These are phyloP conservation scores for Myrmaecium sp. DNA, from an alignment of 2,329 filamentous ascomycete genomes.

Conservation along the genomic window DNA sequence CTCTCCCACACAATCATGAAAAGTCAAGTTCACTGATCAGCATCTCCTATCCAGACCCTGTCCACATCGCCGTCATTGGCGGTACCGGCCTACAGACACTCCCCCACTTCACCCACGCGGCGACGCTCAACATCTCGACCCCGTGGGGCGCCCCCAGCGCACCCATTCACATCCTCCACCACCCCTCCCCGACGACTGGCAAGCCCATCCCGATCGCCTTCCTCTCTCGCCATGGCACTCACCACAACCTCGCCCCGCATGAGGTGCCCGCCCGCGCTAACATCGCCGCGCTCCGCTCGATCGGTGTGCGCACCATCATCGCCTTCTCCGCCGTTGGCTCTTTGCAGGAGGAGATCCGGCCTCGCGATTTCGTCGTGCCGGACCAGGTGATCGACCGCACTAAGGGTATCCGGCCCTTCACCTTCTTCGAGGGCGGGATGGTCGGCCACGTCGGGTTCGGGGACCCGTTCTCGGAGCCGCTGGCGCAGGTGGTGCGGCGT, in stretches of 20 bases:
- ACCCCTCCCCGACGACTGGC: slow-evolving; percentile 53
- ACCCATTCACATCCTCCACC: slow-evolving; percentile 73
- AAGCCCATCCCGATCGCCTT: slow-evolving; percentile 59
- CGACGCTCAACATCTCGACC: slow-evolving; percentile 57
- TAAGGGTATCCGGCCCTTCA: slow-evolving; percentile 85
- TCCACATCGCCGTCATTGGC: slow-evolving; percentile 35
- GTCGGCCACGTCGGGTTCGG: slow-evolving; percentile 92
- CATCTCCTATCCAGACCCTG: slow-evolving; percentile 20
- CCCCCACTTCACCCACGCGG: slow-evolving; percentile 71
- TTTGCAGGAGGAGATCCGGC: slow-evolving; percentile 80
- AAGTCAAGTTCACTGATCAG: too few species aligned
- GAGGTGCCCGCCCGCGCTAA: slow-evolving; percentile 93
- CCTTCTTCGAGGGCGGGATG: slow-evolving; percentile 84
- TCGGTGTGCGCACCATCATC: slow-evolving; percentile 82
- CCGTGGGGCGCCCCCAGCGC: slow-evolving; percentile 75
- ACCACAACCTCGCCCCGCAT: slow-evolving; percentile 83
- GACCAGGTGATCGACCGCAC: slow-evolving; percentile 96
- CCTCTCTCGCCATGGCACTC: slow-evolving; percentile 74
- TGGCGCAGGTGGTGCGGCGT: slow-evolving; percentile 59
- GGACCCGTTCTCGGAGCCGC: slow-evolving; percentile 72
- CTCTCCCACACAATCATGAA: background rate
- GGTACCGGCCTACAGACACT: slow-evolving; percentile 85
- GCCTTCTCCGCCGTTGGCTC: slow-evolving; percentile 92
- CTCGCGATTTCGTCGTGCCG: slow-evolving; percentile 89
- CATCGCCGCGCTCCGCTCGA: slow-evolving; percentile 83